A percentile compares a stretch with the other conserved stretches of the same genome.
Conservation (phyloP, 2,329 filamentous ascomycete species). For the Annulohypoxylon truncatum region DNA sequence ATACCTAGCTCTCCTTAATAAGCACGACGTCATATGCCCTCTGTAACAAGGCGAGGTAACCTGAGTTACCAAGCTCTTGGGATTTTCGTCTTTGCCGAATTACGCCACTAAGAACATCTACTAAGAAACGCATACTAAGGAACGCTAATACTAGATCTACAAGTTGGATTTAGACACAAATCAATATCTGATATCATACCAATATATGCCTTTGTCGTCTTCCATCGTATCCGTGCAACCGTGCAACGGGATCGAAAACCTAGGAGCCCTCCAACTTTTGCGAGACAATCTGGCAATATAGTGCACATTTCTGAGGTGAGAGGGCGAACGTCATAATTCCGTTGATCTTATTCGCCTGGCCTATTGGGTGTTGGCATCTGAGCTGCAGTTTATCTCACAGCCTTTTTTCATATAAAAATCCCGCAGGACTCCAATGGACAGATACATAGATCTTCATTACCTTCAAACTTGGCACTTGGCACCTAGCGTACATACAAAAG, state of each 20-base stretch:
- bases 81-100: conserved; percentile 22
- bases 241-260: conserved; percentile 16
- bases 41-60: neutral
- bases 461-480: neutral
- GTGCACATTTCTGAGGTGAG: conserved; percentile 5
- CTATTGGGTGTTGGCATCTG: conserved; percentile 19
- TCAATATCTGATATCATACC: conserved; percentile 28
- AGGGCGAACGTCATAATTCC: conserved; percentile 11
- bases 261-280: neutral
- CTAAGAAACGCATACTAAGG: neutral
- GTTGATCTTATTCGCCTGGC: conserved; percentile 7
- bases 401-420: conserved; percentile 30
- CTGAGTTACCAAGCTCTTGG: conserved; percentile 29
- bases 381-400: conserved; percentile 20
- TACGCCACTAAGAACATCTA: conserved; percentile 9
- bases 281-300: neutral
- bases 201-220: neutral
- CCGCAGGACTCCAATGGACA: conserved; percentile 27
- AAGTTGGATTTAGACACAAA: neutral
- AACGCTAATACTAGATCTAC: conserved; percentile 1
- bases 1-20: conserved; percentile 25
- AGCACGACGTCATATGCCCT: conserved; percentile 29
- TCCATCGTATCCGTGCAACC: conserved; percentile 4
- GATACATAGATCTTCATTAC: conserved; percentile 25
- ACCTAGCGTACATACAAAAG: neutral